phyloP scores from a whole-genome alignment of 495 filamentous ascomycete species.

The Penicillium turbatum region DNA sequence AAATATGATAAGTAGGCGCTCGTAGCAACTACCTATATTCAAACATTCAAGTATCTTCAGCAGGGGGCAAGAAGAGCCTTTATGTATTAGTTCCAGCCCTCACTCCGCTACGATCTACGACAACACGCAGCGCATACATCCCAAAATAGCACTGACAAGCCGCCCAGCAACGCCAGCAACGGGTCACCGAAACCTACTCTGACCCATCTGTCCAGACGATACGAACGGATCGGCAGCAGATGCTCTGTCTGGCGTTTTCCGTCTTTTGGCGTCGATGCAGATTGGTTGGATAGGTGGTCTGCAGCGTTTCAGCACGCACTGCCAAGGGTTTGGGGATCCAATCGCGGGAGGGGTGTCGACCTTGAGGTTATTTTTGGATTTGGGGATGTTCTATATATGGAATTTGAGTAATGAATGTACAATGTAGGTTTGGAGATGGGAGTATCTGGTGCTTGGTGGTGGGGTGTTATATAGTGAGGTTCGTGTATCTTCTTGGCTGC shows the following conservation, averaged over 20 bases:
- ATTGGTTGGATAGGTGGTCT: slow-evolving; percentile 5
- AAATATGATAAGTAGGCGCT: no score
- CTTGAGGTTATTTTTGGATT: slow-evolving; percentile 15
- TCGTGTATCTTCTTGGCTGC: no score
- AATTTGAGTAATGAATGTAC: no score
- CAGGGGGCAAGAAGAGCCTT: background rate
- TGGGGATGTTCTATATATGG: background rate
- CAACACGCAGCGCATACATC: background rate
- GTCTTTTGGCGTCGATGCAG: background rate
- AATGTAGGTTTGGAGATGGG: background rate
- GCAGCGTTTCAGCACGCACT: slow-evolving; percentile 20
- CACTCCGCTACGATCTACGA: background rate
- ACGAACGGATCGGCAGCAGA: slow-evolving; percentile 4
- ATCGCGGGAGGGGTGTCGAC: background rate
- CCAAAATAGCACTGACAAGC: slow-evolving; percentile 4
- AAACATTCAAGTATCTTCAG: no score
- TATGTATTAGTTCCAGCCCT: background rate
- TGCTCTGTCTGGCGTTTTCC: background rate
- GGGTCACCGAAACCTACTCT: background rate
- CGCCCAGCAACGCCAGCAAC: slow-evolving; percentile 1
- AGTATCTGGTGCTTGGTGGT: background rate
- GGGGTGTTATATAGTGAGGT: background rate
- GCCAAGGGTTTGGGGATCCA: slow-evolving; percentile 15
- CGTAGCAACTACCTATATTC: no score
- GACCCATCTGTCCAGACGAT: background rate